Percentiles rank a stretch among this genome's conserved stretches.
These are phyloP conservation scores for Rutstroemia sp. DNA, from an alignment of 2,329 filamentous ascomycete genomes.

Conservation along the genomic window DNA sequence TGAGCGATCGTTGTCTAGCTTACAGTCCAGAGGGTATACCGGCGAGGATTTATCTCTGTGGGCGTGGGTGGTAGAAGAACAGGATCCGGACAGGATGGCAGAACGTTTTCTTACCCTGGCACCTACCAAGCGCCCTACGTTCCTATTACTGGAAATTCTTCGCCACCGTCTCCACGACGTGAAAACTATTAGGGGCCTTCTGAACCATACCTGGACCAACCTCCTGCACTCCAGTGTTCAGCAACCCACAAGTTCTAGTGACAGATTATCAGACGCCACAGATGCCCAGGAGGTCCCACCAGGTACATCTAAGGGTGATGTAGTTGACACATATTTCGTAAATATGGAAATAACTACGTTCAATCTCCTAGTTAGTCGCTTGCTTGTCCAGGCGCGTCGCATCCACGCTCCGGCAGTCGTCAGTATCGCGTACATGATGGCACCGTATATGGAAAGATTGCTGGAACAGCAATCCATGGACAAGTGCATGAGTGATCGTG, in stretches of 20 bases:
- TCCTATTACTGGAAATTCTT: constrained; percentile 25
- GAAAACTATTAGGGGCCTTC: constrained; percentile 11
- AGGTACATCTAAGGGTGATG: not conserved
- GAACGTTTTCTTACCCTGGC: constrained; percentile 18
- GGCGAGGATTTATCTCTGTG: constrained; percentile 23
- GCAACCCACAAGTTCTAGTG: not conserved
- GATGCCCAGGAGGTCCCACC: not conserved
- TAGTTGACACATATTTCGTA: not conserved
- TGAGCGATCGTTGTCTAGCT: not conserved
- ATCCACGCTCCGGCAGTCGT: constrained; percentile 24
- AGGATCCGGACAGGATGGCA: constrained; percentile 16
- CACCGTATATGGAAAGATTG: constrained; percentile 14
- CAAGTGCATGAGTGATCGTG: constrained; percentile 3
- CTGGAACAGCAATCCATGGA: not conserved
- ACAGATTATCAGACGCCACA: not conserved
- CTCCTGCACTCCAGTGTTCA: not conserved
- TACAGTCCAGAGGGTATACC: constrained; percentile 11
- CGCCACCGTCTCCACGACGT: constrained; percentile 17
- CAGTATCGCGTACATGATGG: constrained; percentile 21
- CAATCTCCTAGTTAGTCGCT: constrained; percentile 7
- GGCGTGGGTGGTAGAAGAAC: constrained; percentile 22
- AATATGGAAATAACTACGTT: constrained; percentile 7
- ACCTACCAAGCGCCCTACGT: constrained; percentile 13
- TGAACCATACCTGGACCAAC: constrained; percentile 12
- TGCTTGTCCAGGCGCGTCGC: constrained; percentile 24